Evolutionary conservation across 805 yeast genomes (phyloP).

Genomic region (Kodamaea restingae): DNA sequence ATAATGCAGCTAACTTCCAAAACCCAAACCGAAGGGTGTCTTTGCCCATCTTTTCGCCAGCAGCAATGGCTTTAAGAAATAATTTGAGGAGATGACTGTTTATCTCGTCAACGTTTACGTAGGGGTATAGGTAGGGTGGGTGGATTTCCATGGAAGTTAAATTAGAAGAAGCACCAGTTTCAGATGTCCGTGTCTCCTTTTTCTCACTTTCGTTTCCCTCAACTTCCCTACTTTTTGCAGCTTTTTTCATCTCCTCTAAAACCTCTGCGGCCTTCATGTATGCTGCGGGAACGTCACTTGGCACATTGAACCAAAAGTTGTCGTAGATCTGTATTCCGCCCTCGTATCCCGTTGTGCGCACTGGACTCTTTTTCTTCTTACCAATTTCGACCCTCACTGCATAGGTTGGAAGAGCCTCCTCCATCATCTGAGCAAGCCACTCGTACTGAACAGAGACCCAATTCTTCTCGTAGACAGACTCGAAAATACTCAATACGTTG

Average conservation of each 20-base stretch:
- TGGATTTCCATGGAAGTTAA: too few relatives aligned
- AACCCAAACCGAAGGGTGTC: conserved; percentile 17
- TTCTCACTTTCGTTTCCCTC: not conserved
- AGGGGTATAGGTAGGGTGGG: not conserved
- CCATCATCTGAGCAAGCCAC: conserved; percentile 59
- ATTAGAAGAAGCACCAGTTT: not conserved
- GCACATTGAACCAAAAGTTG: conserved; percentile 17
- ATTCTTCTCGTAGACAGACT: conserved; percentile 14
- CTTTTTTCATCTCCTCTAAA: conserved; percentile 10
- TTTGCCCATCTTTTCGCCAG: not conserved
- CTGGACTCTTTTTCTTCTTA: conserved; percentile 4
- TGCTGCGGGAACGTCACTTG: conserved; percentile 28
- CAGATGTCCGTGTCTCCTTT: not conserved
- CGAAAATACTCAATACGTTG: conserved; percentile 39
- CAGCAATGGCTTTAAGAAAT: not conserved
- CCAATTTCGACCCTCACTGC: conserved; percentile 17
- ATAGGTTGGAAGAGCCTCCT: conserved; percentile 39
- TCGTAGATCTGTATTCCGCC: conserved; percentile 33
- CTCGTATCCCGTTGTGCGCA: conserved; percentile 15
- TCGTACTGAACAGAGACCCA: conserved; percentile 67
- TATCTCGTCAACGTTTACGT: not conserved
- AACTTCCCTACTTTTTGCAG: not conserved
- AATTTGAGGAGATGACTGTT: not conserved
- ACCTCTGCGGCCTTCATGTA: conserved; percentile 22
- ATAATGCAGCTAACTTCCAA: conserved; percentile 51